Evolutionary conservation across 257 asterid genomes (phyloP), one percentile per base, ranked within the genome.

Genomic region (Cynanchum wilfordii): DNA sequence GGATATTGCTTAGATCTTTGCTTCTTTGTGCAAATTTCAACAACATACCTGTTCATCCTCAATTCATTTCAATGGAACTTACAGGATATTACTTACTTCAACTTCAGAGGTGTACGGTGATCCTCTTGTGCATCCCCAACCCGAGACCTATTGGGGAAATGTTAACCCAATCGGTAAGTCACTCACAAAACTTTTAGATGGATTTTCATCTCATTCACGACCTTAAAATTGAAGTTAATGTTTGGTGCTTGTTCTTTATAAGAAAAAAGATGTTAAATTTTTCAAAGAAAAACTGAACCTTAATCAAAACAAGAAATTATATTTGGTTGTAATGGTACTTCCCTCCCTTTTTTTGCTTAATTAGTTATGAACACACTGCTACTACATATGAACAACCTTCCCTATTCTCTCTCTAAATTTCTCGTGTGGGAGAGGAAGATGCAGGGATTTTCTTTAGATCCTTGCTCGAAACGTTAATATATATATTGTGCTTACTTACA

Each of bases 41-140:
- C 9, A 38, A 13, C 38, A 0, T 74, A 17, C 74, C 25, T 58
- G 33, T 25, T 38, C 16, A 10, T 70, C 71, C 50, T 66, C 64
- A 57, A 6, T 69, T 13, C 68, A 19, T 22, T 73, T 73, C 13
- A 76, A 73, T 44, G 40, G 5, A 45, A 68, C n/a, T 67, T 67
- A 36, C 76, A 94, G 98, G 92, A 91, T 91, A 81, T 75, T 94
- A 77, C 86, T 94, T 76, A 94, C 98, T 25, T 94, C 98, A 38
- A 94, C 98, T 27, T 91, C 96, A 1, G 98, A 93, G 83, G 98
- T 93, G 44, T 93, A 93, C 66, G 98, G 98, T 13, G 98, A 93
- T 85, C 98, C 98, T 17, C 94, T 93, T 54, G 86, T 89, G 76
- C 97, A 93, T 80, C 98, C 98, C 72, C 98, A 93, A 81, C 86